Percentiles rank a stretch among this genome's conserved stretches.
These are phyloP conservation scores for Tolypocladium guangdongense DNA, from an alignment of 2,329 filamentous ascomycete genomes.

Conservation along the genomic window DNA sequence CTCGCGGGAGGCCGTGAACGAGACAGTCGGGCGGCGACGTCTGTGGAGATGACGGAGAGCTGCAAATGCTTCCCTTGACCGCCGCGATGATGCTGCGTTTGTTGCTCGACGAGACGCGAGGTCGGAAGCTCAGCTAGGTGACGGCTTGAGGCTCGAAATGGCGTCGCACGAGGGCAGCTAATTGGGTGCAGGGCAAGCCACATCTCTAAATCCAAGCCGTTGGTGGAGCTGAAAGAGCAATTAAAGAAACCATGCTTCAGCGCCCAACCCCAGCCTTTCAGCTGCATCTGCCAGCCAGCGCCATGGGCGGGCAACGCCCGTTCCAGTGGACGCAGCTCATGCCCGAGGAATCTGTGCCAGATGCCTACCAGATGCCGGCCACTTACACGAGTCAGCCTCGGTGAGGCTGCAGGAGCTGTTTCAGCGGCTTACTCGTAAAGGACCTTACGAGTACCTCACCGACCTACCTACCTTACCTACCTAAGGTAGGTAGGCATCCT, in stretches of 20 bases:
- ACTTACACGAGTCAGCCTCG: no score
- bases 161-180: not conserved
- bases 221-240: not conserved
- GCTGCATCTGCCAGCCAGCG: no score
- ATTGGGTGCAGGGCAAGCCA: not conserved
- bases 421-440: no score
- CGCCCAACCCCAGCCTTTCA: not conserved
- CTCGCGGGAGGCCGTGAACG: not conserved
- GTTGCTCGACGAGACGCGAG: not conserved
- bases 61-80: not conserved
- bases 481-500: no score
- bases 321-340: no score
- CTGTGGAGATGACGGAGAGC: not conserved
- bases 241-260: not conserved
- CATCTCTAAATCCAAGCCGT: not conserved
- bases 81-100: not conserved
- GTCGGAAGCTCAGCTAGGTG: no score
- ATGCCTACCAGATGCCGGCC: no score
- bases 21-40: not conserved
- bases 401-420: no score
- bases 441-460: no score
- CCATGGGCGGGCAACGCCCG: no score
- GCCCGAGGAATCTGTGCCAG: no score
- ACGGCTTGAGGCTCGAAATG: not conserved
- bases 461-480: no score